Evolutionary conservation across 495 filamentous ascomycete genomes (phyloP).

Genomic region (Hamigera avellanea): DNA sequence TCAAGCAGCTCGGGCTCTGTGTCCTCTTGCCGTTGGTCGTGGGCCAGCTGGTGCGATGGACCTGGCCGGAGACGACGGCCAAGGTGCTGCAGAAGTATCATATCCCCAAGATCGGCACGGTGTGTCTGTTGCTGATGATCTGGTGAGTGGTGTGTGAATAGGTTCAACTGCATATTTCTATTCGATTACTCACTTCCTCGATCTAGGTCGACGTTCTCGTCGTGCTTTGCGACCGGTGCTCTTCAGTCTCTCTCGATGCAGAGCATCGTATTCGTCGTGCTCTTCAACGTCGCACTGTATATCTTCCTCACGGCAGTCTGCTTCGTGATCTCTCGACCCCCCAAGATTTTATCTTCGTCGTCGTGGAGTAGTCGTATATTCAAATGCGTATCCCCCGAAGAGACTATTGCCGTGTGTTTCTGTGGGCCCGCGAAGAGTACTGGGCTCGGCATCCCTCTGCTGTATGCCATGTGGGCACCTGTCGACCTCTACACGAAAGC

Average conservation of each 20-base stretch:
- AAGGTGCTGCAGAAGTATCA: conserved; percentile 30
- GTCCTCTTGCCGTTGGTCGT: conserved; percentile 37
- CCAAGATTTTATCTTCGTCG: conserved; percentile 10
- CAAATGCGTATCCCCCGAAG: conserved; percentile 29
- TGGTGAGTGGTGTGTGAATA: conserved; percentile 32
- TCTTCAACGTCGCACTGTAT: conserved; percentile 43
- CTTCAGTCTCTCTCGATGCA: conserved; percentile 33
- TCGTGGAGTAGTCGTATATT: conserved; percentile 18
- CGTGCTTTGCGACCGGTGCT: conserved; percentile 41
- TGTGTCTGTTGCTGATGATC: conserved; percentile 36
- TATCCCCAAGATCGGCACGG: conserved; percentile 31
- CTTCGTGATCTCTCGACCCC: conserved; percentile 35
- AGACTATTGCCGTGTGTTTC: conserved; percentile 44
- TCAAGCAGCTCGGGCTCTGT: conserved; percentile 40
- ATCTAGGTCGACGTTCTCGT: conserved; percentile 40
- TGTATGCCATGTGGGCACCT: conserved; percentile 42
- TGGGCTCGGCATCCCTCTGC: conserved; percentile 38
- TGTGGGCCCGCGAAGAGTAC: conserved; percentile 48
- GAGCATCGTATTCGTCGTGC: conserved; percentile 37
- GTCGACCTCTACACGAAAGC: conserved; percentile 37
- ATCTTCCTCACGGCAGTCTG: conserved; percentile 36
- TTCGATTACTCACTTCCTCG: too few relatives aligned
- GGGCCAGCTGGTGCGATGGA: conserved; percentile 37
- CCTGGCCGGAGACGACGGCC: conserved; percentile 29
- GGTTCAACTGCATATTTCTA: too few relatives aligned